Evolutionary conservation across 129 eudicot species (phyloP).

Genomic region (Tanacetum coccineum): DNA sequence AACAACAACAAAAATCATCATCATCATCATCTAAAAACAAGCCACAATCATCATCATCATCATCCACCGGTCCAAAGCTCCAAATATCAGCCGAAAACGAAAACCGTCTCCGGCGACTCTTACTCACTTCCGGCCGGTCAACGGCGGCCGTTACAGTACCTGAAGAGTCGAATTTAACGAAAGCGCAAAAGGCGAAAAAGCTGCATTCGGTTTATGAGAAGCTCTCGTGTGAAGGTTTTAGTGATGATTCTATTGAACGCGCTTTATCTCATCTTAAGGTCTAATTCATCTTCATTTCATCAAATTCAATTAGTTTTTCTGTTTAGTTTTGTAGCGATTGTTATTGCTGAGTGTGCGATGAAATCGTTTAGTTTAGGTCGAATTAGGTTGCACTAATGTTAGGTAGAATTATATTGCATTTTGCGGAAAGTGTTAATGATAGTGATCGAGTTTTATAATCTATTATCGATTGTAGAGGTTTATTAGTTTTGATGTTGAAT

Average conservation of each 20-base stretch:
- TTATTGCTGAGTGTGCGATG: no score
- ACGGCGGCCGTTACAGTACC: constrained; percentile 32
- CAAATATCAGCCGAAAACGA: constrained; percentile 91
- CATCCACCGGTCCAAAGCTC: constrained; percentile 64
- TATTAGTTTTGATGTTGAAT: no score
- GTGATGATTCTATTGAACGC: constrained; percentile 82
- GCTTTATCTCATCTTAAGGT: constrained; percentile 93
- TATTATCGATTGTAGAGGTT: no score
- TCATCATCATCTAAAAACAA: constrained; percentile 41
- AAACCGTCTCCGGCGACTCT: constrained; percentile 80
- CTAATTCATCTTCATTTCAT: not conserved
- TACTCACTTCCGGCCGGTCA: constrained; percentile 70
- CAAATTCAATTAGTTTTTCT: not conserved
- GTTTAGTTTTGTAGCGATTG: not conserved
- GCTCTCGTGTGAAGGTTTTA: constrained; percentile 93
- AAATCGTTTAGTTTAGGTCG: no score
- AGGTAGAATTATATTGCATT: no score
- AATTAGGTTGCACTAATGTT: no score
- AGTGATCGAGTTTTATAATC: no score
- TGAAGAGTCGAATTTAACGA: constrained; percentile 60
- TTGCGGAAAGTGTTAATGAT: no score
- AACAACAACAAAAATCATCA: constrained; percentile 44
- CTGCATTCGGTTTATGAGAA: constrained; percentile 75
- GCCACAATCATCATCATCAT: constrained; percentile 46
- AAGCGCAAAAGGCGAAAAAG: constrained; percentile 75